These are phyloP conservation scores for Diversispora eburnea DNA, from an alignment of 192 early-diverging fungal genomes.

Conservation along the genomic window DNA sequence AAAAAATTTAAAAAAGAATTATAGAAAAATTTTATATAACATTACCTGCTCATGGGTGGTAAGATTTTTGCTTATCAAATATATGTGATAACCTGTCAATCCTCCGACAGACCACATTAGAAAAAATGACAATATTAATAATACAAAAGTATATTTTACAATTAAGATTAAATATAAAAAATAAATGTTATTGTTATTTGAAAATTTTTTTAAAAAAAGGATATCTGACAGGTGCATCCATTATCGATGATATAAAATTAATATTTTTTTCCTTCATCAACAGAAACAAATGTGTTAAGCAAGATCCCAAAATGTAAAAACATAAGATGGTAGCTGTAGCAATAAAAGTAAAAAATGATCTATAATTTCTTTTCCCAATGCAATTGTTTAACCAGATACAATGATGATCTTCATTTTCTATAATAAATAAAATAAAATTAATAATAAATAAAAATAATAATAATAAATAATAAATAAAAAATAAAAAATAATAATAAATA, in stretches of 20 bases:
- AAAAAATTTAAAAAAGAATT: no score
- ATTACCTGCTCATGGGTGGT: constrained; percentile 86
- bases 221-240: constrained; percentile 26
- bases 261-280: constrained; percentile 30
- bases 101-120: constrained; percentile 67
- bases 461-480: no score
- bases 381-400: constrained; percentile 96
- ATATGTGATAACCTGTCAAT: constrained; percentile 73
- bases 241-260: neutral
- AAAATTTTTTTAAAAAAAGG: constrained; percentile 24
- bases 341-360: constrained; percentile 80
- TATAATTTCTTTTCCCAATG: constrained; percentile 80
- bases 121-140: constrained; percentile 62
- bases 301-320: constrained; percentile 57
- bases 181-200: neutral
- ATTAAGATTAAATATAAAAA: constrained; percentile 30
- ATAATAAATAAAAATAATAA: no score
- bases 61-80: constrained; percentile 65
- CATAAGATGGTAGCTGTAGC: constrained; percentile 55
- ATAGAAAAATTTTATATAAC: neutral
- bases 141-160: constrained; percentile 42
- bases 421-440: constrained; percentile 6
- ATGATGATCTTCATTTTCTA: constrained; percentile 82
- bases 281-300: constrained; percentile 54
- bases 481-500: no score